Base-by-base conservation (phyloP, 2,329 filamentous ascomycete genomes). In the Colletotrichum sp. region DNA sequence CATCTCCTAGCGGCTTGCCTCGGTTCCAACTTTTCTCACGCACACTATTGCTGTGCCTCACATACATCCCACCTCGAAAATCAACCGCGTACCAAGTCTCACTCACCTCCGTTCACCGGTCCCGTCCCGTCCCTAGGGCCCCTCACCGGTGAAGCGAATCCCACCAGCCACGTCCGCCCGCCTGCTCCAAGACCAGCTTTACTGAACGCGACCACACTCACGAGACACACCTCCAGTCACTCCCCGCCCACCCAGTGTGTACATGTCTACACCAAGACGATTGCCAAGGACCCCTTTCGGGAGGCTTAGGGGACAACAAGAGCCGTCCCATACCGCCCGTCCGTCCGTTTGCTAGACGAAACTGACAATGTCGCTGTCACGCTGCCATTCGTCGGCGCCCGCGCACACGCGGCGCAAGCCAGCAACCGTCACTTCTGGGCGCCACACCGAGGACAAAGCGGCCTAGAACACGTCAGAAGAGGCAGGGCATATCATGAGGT, bases 91-190 rank as follows among this genome's bases (percentile, higher is more conserved):
- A 27, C 64, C 12, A 61, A 65, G 43, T 32, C 43, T 55, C 70
- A 64, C 64, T 73, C 74, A 75, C 70, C 74, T 68, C 27, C 48
- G 28, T 56, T 75, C 74, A 75, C 74, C 74, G 74, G 74, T 75
- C 58, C 58, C 64, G 74, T 74, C 64, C 70, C 70, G 70, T 75
- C 74, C 74, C 74, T 69, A 73, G 56, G 13, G 43, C 43, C 70
- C 74, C 74, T 75, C 74, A 75, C 74, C 74, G 74, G 74, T 75
- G 64, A 75, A 48, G 65, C 56, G 34, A 68, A 60, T 60, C 64
- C 69, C 70, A 36, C 73, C 64, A 73, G 70, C 73, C 70, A 73
- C 55, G 61, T 36, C 32, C 36, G 56, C 48, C 66, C 55, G 39
- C 69, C 28, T 32, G 22, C 27, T 55, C 32, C 65, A 56, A 56